Base-by-base conservation (phyloP, 805 yeast genomes). In the Torulaspora indica region DNA sequence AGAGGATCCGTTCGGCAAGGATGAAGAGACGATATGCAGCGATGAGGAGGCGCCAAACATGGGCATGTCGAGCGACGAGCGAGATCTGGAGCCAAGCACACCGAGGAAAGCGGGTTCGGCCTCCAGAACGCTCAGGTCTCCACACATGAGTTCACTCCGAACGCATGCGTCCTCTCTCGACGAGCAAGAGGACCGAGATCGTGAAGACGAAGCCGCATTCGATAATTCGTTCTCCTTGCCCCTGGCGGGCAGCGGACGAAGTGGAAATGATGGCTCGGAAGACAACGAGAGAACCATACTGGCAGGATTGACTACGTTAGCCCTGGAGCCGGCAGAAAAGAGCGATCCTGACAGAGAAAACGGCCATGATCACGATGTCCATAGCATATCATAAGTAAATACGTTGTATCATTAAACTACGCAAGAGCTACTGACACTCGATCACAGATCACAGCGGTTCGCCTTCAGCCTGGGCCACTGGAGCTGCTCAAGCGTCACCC, bases 1-100 rank as follows among this genome's bases (percentile, higher is more conserved):
- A 30, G 82, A 84, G 1, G 93, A 84, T 59, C 84, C 85, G 1
- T 79, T 79, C 55, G 72, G 61, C 20, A 69, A 64, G 14, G 63
- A 59, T 9, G 51, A 48, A 20, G 41, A 15, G 47, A 46, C 30
- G 46, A 42, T 25, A 31, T 38, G n/a, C 25, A 30, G 42, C 25
- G 48, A 41, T 8, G 49, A 36, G 4, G 47, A 48, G 23, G 42
- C 18, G n/a, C 18, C 32, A n/a, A 23, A 12, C 28, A 4, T 3
- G 10, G 28, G 28, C n/a, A 17, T 20, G 7, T 17, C 39, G 13
- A 23, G 25, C 20, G 34, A 43, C 22, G 40, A 28, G 18, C 34
- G 32, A n/a, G 8, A 25, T 22, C 8, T 14, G 23, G 43, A 40
- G 28, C 43, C 47, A 9, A 38, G 29, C 7, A 39, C 47, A 17